Base-by-base conservation (phyloP, 108 stramenopile genomes). In the Discostella pseudostelligera region DNA sequence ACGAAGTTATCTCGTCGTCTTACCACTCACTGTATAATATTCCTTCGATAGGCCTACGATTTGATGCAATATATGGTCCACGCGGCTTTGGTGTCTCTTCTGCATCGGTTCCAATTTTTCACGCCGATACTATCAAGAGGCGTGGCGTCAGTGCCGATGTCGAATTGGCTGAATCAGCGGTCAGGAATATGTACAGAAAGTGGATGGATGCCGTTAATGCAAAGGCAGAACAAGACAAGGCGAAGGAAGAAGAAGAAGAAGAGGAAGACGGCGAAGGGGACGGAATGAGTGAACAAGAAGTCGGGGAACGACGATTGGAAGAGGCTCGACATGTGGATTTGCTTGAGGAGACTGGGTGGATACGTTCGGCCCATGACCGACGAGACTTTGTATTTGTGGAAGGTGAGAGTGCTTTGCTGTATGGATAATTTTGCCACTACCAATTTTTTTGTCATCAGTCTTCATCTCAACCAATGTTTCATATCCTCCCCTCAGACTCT, bases 41-140 rank as follows among this genome's bases (percentile, higher is more conserved):
- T 19, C 36, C 74, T 7, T 84, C 86, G 22, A 72, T 87, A 21
- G 87, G 74, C 32, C 35, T 92, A 26, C 63, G 82, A 29, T 62
- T 92, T 21, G 87, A 86, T 44, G 63, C 60, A 21, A 65, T 92
- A 40, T 92, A 86, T 59, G 91, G 91, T 16, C 91, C 88, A 8
- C 83, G 85, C 74, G 84, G 86, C 35, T 82, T 81, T 22, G 57
- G 81, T 26, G 87, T 68, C 13, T 80, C 86, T 11, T 65, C 67
- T 5, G 78, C 70, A 24, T 43, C 71, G 39, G 61, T 72, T 4
- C 74, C 64, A 22, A 60, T 65, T 37, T 67, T 61, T 40, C 56
- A 81, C 28, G 62, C 47, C 39, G 26, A 59, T 57, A 46, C 65
- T 25, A 59, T 62, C 12, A 47, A 16, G n/a, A 65, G 48, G 45